phyloP scores from a whole-genome alignment of 2,329 filamentous ascomycete species.

The Cordyceps pruinosa region DNA sequence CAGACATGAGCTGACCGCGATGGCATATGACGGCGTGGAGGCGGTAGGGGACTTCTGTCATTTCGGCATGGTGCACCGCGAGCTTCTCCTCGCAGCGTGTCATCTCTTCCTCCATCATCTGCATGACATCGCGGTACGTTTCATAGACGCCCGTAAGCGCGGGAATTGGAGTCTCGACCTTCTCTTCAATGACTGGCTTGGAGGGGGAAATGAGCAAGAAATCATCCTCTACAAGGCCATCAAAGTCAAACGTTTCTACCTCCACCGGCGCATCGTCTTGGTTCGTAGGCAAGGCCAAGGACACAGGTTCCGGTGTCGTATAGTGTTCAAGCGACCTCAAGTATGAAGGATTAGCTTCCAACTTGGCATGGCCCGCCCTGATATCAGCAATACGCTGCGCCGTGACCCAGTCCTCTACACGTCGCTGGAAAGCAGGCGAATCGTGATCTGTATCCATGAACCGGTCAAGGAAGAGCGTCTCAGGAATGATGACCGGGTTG shows the following conservation, averaged over 20 bases:
- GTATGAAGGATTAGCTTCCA: conserved; percentile 21
- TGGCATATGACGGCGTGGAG: conserved; percentile 94
- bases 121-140: conserved; percentile 27
- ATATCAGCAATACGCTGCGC: conserved; percentile 56
- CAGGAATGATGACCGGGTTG: conserved; percentile 70
- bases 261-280: neutral
- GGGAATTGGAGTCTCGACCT: neutral
- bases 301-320: neutral
- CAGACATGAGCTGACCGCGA: conserved; percentile 62
- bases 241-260: conserved; percentile 32
- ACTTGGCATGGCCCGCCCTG: conserved; percentile 31
- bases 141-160: conserved; percentile 16
- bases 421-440: conserved; percentile 54
- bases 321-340: conserved; percentile 24
- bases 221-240: conserved; percentile 31
- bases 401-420: conserved; percentile 68
- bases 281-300: neutral
- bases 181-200: neutral
- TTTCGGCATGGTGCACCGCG: conserved; percentile 35
- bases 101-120: conserved; percentile 40
- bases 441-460: conserved; percentile 66
- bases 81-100: conserved; percentile 22
- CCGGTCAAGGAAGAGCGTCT: conserved; percentile 78
- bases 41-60: conserved; percentile 64
- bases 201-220: conserved; percentile 23